Percentiles rank a stretch among this genome's conserved stretches.
Evolutionary conservation across 495 filamentous ascomycete genomes (phyloP).

Genomic region (Neurospora tetraspora): DNA sequence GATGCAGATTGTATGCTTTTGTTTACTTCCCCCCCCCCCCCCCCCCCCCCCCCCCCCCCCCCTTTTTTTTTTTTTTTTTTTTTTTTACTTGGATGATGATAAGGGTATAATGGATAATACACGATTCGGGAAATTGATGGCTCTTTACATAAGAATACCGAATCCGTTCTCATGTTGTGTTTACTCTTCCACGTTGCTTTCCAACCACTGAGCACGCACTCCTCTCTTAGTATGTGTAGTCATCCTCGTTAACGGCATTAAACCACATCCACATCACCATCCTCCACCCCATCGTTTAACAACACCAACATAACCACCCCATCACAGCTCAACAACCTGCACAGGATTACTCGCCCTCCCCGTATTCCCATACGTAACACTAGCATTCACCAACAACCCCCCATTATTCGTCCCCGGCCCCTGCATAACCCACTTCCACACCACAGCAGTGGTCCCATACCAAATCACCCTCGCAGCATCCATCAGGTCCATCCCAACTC

Average conservation of each 20-base stretch:
- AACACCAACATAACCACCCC: not conserved
- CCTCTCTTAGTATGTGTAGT: not conserved
- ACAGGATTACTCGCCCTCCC: conserved; percentile 51
- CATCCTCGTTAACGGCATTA: not conserved
- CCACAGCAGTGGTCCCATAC: conserved; percentile 51
- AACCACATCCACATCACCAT: not conserved
- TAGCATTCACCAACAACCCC: conserved; percentile 66
- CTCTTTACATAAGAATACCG: not conserved
- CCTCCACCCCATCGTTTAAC: not conserved
- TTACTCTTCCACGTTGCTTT: not conserved
- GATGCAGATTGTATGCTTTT: not conserved
- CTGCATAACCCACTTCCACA: conserved; percentile 63
- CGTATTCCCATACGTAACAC: conserved; percentile 58
- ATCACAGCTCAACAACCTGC: conserved; percentile 21
- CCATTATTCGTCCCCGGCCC: conserved; percentile 49
- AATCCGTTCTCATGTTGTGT: too few relatives aligned
- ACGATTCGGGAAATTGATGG: not conserved
- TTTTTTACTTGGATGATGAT: too few relatives aligned
- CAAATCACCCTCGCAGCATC: conserved; percentile 49
- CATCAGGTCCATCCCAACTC: conserved; percentile 26
- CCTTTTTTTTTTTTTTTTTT: not conserved
- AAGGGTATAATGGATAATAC: not conserved
- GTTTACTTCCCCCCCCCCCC: not conserved
- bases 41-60: too few relatives aligned
- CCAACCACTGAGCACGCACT: not conserved